Evolutionary conservation across 768 basidiomycete genomes (phyloP).

Genomic region (Tricholoma bakamatsutake): DNA sequence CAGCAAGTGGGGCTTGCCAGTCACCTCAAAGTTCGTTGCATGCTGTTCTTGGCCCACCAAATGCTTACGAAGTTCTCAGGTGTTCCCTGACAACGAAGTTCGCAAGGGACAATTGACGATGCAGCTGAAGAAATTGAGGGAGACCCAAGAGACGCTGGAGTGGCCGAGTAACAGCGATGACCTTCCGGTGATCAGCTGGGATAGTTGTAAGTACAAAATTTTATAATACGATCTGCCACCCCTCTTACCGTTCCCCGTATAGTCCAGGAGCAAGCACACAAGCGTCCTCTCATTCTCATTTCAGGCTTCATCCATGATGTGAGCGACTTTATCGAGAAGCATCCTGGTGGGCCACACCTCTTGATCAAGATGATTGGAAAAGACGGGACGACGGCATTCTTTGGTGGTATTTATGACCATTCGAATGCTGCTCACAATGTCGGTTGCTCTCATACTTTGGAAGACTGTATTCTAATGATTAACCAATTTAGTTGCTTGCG

Average conservation of each 20-base stretch:
- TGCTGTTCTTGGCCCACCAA: background rate
- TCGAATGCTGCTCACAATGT: slow-evolving; percentile 84
- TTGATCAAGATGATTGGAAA: slow-evolving; percentile 62
- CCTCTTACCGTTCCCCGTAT: slow-evolving; percentile 6
- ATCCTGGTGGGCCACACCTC: slow-evolving; percentile 70
- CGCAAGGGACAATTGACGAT: slow-evolving; percentile 92
- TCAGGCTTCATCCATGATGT: slow-evolving; percentile 90
- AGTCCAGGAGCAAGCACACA: slow-evolving; percentile 77
- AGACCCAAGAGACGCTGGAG: slow-evolving; percentile 64
- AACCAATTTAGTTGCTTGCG: slow-evolving; percentile 38
- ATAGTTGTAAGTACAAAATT: slow-evolving; percentile 54
- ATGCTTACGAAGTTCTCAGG: slow-evolving; percentile 16
- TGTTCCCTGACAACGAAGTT: slow-evolving; percentile 53
- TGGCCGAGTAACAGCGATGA: slow-evolving; percentile 80
- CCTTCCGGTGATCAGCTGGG: slow-evolving; percentile 81
- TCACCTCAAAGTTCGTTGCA: slow-evolving; percentile 50
- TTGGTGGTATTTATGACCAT: slow-evolving; percentile 79
- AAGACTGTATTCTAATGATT: background rate
- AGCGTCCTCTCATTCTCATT: slow-evolving; percentile 78
- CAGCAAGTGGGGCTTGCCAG: slow-evolving; percentile 58
- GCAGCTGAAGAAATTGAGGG: slow-evolving; percentile 83
- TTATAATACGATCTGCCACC: background rate
- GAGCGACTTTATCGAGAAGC: slow-evolving; percentile 62
- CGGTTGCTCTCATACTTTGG: slow-evolving; percentile 15
- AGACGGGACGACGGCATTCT: slow-evolving; percentile 81